phyloP scores from a whole-genome alignment of 345 rosid species.

The Aquilaria yunnanensis region DNA sequence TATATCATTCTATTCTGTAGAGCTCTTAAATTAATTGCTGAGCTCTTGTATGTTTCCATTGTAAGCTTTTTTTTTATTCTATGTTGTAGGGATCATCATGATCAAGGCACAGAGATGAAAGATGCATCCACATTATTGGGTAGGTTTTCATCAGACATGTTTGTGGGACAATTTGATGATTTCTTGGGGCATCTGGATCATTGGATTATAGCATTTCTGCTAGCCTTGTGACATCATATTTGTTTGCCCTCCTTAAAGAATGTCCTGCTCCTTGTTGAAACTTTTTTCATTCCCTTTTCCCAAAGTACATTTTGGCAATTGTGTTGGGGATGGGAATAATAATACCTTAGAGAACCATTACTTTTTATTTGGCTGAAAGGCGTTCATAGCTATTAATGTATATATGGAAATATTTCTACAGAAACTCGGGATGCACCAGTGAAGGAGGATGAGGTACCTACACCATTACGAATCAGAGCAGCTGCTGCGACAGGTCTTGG shows the following conservation, averaged over 20 bases:
- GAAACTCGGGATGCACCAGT: constrained; percentile 31
- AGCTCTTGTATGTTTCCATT: constrained; percentile 3
- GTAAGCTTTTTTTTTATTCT: constrained; percentile 4
- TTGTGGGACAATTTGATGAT: neutral
- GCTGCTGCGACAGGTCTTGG: constrained; percentile 79
- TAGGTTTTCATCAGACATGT: constrained; percentile 5
- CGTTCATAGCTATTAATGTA: constrained; percentile 2
- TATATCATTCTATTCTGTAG: neutral
- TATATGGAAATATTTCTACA: constrained; percentile 20
- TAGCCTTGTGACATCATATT: too few relatives aligned
- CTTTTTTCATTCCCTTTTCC: too few relatives aligned
- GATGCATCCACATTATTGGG: constrained; percentile 32
- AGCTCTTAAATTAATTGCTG: constrained; percentile 6
- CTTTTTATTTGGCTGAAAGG: too few relatives aligned
- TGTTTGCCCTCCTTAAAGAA: too few relatives aligned
- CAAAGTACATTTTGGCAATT: too few relatives aligned
- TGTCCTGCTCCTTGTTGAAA: too few relatives aligned
- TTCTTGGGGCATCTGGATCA: neutral
- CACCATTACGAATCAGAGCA: constrained; percentile 61
- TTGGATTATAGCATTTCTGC: neutral
- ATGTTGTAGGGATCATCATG: constrained; percentile 32
- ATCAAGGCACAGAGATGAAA: constrained; percentile 38
- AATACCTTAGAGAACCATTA: too few relatives aligned
- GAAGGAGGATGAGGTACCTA: constrained; percentile 39
- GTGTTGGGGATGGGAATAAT: too few relatives aligned